Conservation (phyloP, 768 basidiomycete species). For the Holtermanniella nyarrowii region DNA sequence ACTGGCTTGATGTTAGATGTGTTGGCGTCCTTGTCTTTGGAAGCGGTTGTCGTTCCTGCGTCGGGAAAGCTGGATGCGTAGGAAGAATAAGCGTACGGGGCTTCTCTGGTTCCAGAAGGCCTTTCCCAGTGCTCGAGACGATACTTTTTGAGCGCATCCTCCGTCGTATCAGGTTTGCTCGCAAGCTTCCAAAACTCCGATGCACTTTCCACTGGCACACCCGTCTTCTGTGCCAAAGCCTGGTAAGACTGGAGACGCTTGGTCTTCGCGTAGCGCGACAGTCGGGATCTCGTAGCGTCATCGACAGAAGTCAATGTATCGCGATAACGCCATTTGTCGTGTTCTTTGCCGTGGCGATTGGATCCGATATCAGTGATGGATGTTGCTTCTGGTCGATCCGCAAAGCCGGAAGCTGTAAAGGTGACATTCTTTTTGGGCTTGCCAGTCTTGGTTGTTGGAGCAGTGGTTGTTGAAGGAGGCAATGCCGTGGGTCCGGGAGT, state of each 20-base stretch:
- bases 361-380: background rate
- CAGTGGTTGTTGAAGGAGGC: background rate
- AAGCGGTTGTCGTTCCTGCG: background rate
- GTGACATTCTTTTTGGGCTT: background rate
- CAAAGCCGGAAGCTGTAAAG: background rate
- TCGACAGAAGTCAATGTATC: background rate
- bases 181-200: background rate
- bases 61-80: background rate
- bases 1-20: background rate
- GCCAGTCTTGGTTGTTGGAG: background rate
- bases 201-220: background rate
- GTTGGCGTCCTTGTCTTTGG: background rate
- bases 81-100: background rate
- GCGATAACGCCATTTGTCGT: background rate
- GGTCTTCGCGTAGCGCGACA: background rate
- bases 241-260: background rate
- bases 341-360: background rate
- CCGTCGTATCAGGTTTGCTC: background rate
- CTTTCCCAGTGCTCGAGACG: background rate
- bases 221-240: background rate
- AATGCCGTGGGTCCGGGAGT: background rate
- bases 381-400: background rate
- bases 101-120: background rate
- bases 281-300: background rate
- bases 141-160: background rate